Conservation (phyloP, 345 rosid genomes). For the Ceriops zippeliana region DNA sequence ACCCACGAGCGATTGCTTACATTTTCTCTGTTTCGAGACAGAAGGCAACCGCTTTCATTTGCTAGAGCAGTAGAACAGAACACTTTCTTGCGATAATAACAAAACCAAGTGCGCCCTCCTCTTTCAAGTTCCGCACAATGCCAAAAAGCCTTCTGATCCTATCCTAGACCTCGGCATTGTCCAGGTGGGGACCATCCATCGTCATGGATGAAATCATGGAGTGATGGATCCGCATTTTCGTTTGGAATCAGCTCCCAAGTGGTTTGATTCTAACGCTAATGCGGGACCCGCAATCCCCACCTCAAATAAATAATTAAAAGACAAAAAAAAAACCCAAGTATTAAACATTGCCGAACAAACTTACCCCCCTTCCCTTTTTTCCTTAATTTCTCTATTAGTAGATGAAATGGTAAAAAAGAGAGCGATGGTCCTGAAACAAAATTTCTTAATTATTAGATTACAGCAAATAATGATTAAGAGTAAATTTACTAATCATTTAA, state of each 20-base stretch:
- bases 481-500: background rate
- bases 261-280: background rate
- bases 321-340: background rate
- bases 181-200: background rate
- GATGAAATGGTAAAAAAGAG: too few relatives aligned
- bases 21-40: too few relatives aligned
- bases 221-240: background rate
- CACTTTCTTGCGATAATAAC: too few relatives aligned
- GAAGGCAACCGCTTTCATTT: too few relatives aligned
- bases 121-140: background rate
- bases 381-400: too few relatives aligned
- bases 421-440: too few relatives aligned
- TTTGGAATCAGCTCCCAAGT: background rate
- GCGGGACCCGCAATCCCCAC: background rate
- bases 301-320: background rate
- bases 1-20: too few relatives aligned
- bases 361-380: background rate
- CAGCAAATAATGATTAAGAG: too few relatives aligned
- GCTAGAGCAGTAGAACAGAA: too few relatives aligned
- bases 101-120: background rate
- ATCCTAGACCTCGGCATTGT: conserved; percentile 4
- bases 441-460: too few relatives aligned
- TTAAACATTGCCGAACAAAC: background rate
- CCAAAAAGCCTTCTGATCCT: background rate
- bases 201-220: conserved; percentile 21